Base-by-base conservation (phyloP, 768 basidiomycete genomes). In the Fomitopsis serialis region DNA sequence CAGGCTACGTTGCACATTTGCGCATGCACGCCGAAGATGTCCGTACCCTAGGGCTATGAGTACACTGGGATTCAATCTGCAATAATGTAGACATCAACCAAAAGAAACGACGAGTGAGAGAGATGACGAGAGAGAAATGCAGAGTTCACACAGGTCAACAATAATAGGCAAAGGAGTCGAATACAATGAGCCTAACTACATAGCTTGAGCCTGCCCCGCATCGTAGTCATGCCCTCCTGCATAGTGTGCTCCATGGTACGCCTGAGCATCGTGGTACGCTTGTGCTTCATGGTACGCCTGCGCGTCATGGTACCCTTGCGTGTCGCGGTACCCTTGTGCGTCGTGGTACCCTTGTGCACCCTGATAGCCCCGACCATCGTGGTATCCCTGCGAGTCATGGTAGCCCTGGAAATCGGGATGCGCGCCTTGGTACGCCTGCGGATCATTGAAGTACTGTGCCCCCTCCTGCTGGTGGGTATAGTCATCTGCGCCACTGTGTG, bases 121-220 rank as follows among this genome's bases (percentile, higher is more conserved):
- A 37, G 8, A 49, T 22, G 21, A 49, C 36, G 34, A 23, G 36
- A 34, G 34, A 32, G 25, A 29, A 6, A 49, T n/a, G 34, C 44
- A 45, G 44, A 45, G 44, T 21, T 27, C 44, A 45, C 44, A 40
- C 44, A 45, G 21, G 21, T 10, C 24, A 17, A 27, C 13, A 45
- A 11, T 45, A 45, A 21, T 45, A 45, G 21, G 23, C 3, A 45
- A 45, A 45, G 9, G 24, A 10, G 44, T 23, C 17, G 4, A 36
- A 35, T 40, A 29, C 11, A 19, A 42, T 22, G 22, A 17, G 50
- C 24, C 9, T 51, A 25, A 60, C 61, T 62, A 64, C 61, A 64
- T 58, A 35, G 65, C 65, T 55, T 63, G 62, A 54, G 40, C 58
- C 57, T 58, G 61, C 27, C 63, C 61, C 42, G 57, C 56, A 49